Evolutionary conservation across 2,329 filamentous ascomycete species (phyloP), one percentile per base, ranked within the genome.

Genomic region (Botryosphaeria dothidea): DNA sequence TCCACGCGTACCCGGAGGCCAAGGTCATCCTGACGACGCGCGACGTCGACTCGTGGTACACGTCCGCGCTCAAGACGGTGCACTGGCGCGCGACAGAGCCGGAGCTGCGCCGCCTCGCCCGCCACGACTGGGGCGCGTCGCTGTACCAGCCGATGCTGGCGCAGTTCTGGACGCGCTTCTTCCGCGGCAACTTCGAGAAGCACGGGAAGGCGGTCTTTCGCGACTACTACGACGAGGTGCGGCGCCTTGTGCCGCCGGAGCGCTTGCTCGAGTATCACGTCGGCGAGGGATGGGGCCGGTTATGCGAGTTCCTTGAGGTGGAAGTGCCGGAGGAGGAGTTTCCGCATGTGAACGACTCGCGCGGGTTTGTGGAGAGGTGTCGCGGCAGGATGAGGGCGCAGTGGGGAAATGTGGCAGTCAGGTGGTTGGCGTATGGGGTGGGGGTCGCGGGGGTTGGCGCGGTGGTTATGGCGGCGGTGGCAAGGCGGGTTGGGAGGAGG

Each of bases 331-430:
- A 68, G 8, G 69, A 65, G 11, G 56, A 64, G 8, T 73, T 73
- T 58, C 74, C 73, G 6, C 19, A 65, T 8, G 58, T 67, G 7
- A 62, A 70, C n/a, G 65, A 69, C 13, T 25, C 65, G 19, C 80
- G 82, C 70, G 79, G 83, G 66, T 86, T 86, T 73, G 83, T 85
- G 68, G 80, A 82, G 69, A 80, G 83, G 69, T 85, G 82, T 75
- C 78, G 79, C 65, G 79, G 76, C 54, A 77, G 84, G 46, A 85
- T 85, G 74, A 78, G 82, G 66, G 82, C 81, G 71, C 83, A 86
- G 72, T 84, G 85, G 82, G 78, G 83, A 75, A 85, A 85, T 69
- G 81, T 81, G 43, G 76, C 82, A 52, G 77, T 85, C 70, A 80
- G 83, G 67, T 82, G 81, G n/a, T 72, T 83, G 51, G 81, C 83